These are phyloP conservation scores for Ophiognomonia clavigignenti-juglandacearum DNA, from an alignment of 2,329 filamentous ascomycete species.

Conservation along the genomic window DNA sequence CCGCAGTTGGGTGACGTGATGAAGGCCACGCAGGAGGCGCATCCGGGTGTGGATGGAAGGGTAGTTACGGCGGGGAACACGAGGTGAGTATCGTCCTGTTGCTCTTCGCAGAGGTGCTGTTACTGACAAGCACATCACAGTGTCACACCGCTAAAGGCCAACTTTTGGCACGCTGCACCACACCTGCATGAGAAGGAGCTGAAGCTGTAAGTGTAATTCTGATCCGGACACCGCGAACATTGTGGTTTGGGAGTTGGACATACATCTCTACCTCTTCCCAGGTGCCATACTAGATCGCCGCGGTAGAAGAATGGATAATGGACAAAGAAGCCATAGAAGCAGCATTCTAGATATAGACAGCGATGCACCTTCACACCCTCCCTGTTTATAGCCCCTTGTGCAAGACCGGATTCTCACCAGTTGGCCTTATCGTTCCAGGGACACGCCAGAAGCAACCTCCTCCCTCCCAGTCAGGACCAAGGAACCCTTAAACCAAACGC, in stretches of 20 bases:
- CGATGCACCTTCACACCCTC: slow-evolving; percentile 18
- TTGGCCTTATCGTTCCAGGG: too few relatives aligned
- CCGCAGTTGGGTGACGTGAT: slow-evolving; percentile 84
- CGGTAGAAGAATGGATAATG: not conserved
- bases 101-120: not conserved
- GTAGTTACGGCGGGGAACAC: slow-evolving; percentile 82
- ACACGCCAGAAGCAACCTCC: too few relatives aligned
- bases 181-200: slow-evolving; percentile 66
- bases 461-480: too few relatives aligned
- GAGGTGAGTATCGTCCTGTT: slow-evolving; percentile 50
- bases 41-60: slow-evolving; percentile 88
- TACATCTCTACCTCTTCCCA: not conserved
- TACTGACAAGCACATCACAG: slow-evolving; percentile 37
- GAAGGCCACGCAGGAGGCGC: slow-evolving; percentile 73
- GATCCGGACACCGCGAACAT: slow-evolving; percentile 11
- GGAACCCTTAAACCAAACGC: too few relatives aligned
- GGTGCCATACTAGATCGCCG: not conserved
- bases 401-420: too few relatives aligned
- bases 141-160: slow-evolving; percentile 85
- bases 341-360: slow-evolving; percentile 20
- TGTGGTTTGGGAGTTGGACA: not conserved
- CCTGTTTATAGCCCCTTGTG: not conserved
- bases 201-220: slow-evolving; percentile 66
- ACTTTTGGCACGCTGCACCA: slow-evolving; percentile 74
- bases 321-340: slow-evolving; percentile 16